Conservation (phyloP, 805 yeast genomes). For the Candida peoriensis region DNA sequence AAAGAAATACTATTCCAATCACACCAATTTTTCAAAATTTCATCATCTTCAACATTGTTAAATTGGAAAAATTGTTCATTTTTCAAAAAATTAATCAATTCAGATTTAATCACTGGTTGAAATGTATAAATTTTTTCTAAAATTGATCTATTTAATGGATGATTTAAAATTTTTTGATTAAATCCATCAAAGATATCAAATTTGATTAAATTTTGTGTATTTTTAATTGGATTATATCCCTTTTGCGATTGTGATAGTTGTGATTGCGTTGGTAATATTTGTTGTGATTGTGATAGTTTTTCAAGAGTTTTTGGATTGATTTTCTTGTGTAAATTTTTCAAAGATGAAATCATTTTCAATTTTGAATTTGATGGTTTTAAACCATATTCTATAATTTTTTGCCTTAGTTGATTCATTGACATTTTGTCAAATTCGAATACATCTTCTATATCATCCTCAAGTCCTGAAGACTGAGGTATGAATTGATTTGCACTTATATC, state of each 20-base stretch:
- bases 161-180: conserved; percentile 7
- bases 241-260: neutral
- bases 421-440: too few relatives aligned
- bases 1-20: conserved; percentile 22
- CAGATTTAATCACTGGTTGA: conserved; percentile 16
- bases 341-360: conserved; percentile 16
- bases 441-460: too few relatives aligned
- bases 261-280: conserved; percentile 1
- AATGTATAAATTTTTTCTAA: conserved; percentile 21
- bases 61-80: too few relatives aligned
- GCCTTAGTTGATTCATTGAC: conserved; percentile 19
- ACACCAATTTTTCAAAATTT: conserved; percentile 17
- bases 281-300: conserved; percentile 15
- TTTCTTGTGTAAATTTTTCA: conserved; percentile 10
- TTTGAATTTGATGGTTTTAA: conserved; percentile 21
- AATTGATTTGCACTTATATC: too few relatives aligned
- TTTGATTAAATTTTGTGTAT: conserved; percentile 19
- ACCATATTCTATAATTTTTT: conserved; percentile 21
- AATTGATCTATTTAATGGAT: conserved; percentile 1
- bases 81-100: conserved; percentile 4
- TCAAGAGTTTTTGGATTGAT: conserved; percentile 15
- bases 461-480: too few relatives aligned
- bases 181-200: conserved; percentile 17
- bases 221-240: conserved; percentile 7
- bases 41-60: conserved; percentile 7